phyloP scores from a whole-genome alignment of 148 eudicot genomes.

The Spergularia bocconei region DNA sequence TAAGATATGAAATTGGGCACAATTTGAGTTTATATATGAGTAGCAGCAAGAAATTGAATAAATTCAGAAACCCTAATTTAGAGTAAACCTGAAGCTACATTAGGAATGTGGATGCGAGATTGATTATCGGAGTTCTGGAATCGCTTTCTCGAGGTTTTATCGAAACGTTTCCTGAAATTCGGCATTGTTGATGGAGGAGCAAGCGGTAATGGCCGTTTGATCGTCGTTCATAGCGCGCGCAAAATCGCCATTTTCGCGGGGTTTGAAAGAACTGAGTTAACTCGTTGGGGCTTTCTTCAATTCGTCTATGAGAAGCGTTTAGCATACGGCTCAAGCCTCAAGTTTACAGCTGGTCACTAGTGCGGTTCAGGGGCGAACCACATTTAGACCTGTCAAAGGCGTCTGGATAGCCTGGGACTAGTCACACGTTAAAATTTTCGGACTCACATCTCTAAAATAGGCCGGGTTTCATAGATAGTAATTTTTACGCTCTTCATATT shows the following conservation, averaged over 20 bases:
- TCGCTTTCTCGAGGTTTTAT: conserved; percentile 7
- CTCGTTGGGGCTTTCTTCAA: too few relatives aligned
- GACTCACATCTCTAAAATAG: too few relatives aligned
- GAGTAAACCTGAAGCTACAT: conserved; percentile 11
- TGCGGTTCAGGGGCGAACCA: too few relatives aligned
- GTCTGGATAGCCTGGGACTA: too few relatives aligned
- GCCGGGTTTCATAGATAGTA: too few relatives aligned
- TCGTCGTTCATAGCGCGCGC: conserved; percentile 8
- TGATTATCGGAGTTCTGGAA: not conserved
- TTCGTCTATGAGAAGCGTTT: too few relatives aligned
- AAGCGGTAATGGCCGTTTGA: not conserved
- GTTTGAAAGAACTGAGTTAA: not conserved
- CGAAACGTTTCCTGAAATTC: conserved; percentile 22
- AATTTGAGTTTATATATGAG: not conserved
- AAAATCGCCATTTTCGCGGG: not conserved
- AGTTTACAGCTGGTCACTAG: too few relatives aligned
- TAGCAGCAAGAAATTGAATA: not conserved
- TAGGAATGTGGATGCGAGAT: not conserved
- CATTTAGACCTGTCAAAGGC: too few relatives aligned
- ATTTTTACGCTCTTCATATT: too few relatives aligned
- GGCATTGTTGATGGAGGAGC: not conserved
- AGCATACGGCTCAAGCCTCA: too few relatives aligned
- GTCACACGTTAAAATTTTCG: too few relatives aligned
- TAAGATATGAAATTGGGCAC: not conserved
- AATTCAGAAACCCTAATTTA: conserved; percentile 9